Percentiles rank a stretch among this genome's conserved stretches.
Evolutionary conservation across 2,329 filamentous ascomycete genomes (phyloP).

Genomic region (Trichoderma gracile): DNA sequence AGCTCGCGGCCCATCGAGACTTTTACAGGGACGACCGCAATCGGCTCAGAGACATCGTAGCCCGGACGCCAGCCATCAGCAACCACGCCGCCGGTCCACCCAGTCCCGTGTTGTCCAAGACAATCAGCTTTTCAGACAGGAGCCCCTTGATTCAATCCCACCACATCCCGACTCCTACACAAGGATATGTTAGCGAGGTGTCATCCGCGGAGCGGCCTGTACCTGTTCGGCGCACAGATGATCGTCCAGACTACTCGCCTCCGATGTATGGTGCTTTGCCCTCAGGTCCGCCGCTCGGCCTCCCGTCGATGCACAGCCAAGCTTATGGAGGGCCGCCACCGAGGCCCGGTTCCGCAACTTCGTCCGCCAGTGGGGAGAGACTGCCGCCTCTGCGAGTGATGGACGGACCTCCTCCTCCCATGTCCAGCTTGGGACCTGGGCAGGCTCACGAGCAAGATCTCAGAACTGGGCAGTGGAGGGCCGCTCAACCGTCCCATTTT

Average conservation of each 20-base stretch:
- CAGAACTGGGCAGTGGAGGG: conserved; percentile 42
- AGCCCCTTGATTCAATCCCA: conserved; percentile 39
- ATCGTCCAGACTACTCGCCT: conserved; percentile 46
- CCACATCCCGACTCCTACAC: conserved; percentile 34
- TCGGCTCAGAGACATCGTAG: conserved; percentile 66
- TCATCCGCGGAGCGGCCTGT: conserved; percentile 48
- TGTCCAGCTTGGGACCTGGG: conserved; percentile 31
- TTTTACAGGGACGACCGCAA: conserved; percentile 74
- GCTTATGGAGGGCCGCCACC: conserved; percentile 42
- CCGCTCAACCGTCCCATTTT: conserved; percentile 36
- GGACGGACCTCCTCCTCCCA: conserved; percentile 39
- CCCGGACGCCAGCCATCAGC: conserved; percentile 58
- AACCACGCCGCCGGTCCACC: conserved; percentile 54
- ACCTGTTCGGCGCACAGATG: conserved; percentile 51
- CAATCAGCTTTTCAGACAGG: conserved; percentile 40
- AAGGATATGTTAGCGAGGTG: conserved; percentile 45
- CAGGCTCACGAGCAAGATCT: conserved; percentile 40
- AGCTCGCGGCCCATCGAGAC: conserved; percentile 63
- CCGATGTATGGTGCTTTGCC: conserved; percentile 44
- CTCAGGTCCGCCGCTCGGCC: conserved; percentile 38
- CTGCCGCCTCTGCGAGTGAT: conserved; percentile 52
- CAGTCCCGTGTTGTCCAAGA: conserved; percentile 49
- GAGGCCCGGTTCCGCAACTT: conserved; percentile 43
- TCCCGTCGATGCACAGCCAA: conserved; percentile 46
- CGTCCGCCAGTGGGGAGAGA: conserved; percentile 44